Base-by-base conservation (phyloP, 768 basidiomycete species). In the Dioszegia aurantiaca region DNA sequence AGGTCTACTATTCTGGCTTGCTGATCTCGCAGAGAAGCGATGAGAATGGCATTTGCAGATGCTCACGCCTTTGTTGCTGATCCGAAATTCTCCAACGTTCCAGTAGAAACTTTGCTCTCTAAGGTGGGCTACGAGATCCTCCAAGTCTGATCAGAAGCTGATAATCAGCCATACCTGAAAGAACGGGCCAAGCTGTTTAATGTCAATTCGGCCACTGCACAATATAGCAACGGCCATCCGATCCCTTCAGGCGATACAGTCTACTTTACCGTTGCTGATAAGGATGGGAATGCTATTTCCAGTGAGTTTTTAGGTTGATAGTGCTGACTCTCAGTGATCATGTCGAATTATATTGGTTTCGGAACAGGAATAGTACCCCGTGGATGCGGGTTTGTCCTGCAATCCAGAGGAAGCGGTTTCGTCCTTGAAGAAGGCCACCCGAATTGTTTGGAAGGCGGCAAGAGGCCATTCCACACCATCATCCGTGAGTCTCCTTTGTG, bases 351-450 rank as follows among this genome's bases (percentile, higher is more conserved):
- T 69, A 83, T 85, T 63, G 88, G 89, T 2, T 94, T 93, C 66
- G 92, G 92, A 28, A 91, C 89, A 24, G 60, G 45, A 85, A 90
- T 91, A 28, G 79, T 97, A 30, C 93, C 92, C 0, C 85, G 87
- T 63, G 89, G 86, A 0, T 93, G 90, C 64, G 92, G 92, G 0
- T 97, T 97, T 73, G 92, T 90, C 0, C 81, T 97, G 17, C 92
- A 97, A 76, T 93, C 92, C 75, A 82, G 93, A 56, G 92, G 93
- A 0, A 80, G 83, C 19, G 86, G 87, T 10, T 97, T 97, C 73
- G 79, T 83, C 11, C 80, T 94, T 21, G 80, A 82, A 53, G 82
- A 87, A 52, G 83, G 82, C 2, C 92, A 94, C 70, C 86, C 89
- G 1, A 97, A 97, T 69, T 82, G 80, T n/a, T 78, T 94, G 56